phyloP scores from a whole-genome alignment of 2,329 filamentous ascomycete species.

The Pyricularia sp. region DNA sequence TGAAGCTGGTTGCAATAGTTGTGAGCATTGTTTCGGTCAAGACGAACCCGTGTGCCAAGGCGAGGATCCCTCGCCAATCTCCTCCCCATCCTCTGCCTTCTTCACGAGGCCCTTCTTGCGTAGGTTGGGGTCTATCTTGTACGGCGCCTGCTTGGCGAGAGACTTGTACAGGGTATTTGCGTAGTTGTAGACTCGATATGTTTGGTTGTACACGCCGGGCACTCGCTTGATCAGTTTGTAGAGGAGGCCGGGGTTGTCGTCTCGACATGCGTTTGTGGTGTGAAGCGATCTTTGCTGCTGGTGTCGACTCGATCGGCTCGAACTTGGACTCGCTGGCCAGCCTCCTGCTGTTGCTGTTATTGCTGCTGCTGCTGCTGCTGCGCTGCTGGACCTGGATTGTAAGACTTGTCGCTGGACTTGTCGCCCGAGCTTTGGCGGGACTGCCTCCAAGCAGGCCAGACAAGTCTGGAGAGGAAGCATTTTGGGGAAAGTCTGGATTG shows the following conservation, averaged over 20 bases:
- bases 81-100: conserved; percentile 68
- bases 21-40: background rate
- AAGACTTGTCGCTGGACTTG: background rate
- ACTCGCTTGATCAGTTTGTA: conserved; percentile 3
- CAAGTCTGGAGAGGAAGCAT: conserved; percentile 3
- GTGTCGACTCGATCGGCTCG: background rate
- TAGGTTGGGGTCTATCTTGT: conserved; percentile 60
- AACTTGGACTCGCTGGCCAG: background rate
- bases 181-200: conserved; percentile 69
- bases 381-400: background rate
- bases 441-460: conserved; percentile 2
- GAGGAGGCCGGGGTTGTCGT: background rate
- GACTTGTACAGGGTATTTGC: conserved; percentile 72
- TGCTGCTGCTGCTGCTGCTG: background rate
- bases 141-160: conserved; percentile 65
- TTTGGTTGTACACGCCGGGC: conserved; percentile 14
- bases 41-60: conserved; percentile 75
- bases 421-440: background rate
- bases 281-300: background rate
- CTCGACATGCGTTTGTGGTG: background rate
- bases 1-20: background rate
- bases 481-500: background rate
- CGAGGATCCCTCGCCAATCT: conserved; percentile 64
- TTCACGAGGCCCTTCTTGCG: conserved; percentile 58
- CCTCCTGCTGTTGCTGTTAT: background rate